phyloP scores from a whole-genome alignment of 73 alveolate genomes.

The Effrenium voratum region DNA sequence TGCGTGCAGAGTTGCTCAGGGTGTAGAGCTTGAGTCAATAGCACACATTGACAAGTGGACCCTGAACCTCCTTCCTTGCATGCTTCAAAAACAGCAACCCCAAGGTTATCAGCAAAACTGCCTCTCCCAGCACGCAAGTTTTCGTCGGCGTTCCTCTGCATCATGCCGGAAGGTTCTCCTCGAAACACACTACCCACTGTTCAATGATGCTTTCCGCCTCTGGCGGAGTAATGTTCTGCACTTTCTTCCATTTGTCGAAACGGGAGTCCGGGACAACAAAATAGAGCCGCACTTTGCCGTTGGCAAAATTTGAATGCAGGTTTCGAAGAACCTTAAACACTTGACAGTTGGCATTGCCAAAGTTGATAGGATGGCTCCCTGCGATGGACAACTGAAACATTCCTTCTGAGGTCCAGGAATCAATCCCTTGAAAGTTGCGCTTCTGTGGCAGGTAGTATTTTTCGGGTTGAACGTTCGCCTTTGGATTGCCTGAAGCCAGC shows the following conservation, averaged over 20 bases:
- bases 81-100: no score
- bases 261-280: constrained; percentile 27
- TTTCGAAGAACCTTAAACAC: constrained; percentile 40
- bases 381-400: constrained; percentile 49
- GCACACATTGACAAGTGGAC: no score
- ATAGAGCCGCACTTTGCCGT: constrained; percentile 8
- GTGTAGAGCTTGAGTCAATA: no score
- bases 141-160: constrained; percentile 44
- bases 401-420: constrained; percentile 46
- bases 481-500: constrained; percentile 42
- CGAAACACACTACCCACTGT: constrained; percentile 57
- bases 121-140: no score
- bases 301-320: constrained; percentile 8
- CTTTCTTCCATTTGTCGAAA: constrained; percentile 13
- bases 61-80: no score
- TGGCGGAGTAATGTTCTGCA: constrained; percentile 41
- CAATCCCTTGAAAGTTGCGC: constrained; percentile 12
- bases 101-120: no score
- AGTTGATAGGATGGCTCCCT: neutral
- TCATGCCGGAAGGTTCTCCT: constrained; percentile 62
- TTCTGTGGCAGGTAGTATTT: constrained; percentile 25
- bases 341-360: neutral
- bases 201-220: constrained; percentile 31
- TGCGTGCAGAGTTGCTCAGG: no score
- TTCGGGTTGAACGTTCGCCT: constrained; percentile 29